Percentiles rank a stretch among this genome's conserved stretches.
These are phyloP conservation scores for Pyrenula aspistea DNA, from an alignment of 495 filamentous ascomycete species.

Conservation along the genomic window DNA sequence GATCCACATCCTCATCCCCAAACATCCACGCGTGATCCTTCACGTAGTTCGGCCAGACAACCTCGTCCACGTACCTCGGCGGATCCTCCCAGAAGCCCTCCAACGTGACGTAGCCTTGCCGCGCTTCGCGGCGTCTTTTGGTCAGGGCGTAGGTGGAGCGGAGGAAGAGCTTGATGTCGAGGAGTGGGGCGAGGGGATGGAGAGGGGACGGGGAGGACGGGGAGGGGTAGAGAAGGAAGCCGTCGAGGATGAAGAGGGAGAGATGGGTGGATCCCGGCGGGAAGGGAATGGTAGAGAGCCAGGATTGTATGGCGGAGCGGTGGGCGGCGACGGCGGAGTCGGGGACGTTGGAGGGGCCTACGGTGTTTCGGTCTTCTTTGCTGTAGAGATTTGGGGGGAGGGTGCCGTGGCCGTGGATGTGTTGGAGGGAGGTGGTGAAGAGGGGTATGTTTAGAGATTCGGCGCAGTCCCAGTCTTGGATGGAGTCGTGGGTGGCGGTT, in stretches of 20 bases:
- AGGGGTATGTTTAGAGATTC: conserved; percentile 56
- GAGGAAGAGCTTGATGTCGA: conserved; percentile 69
- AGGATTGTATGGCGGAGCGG: not conserved
- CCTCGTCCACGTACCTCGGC: conserved; percentile 81
- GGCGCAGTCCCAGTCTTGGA: conserved; percentile 82
- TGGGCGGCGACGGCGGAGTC: conserved; percentile 5
- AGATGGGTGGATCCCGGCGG: not conserved
- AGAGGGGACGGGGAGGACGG: conserved; percentile 9
- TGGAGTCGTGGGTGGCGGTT: conserved; percentile 27
- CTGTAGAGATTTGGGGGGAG: conserved; percentile 50
- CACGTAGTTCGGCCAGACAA: conserved; percentile 93
- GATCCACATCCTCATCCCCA: conserved; percentile 48
- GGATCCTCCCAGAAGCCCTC: conserved; percentile 92
- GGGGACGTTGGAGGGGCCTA: conserved; percentile 38
- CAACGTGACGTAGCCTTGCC: conserved; percentile 71
- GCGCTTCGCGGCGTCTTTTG: conserved; percentile 53
- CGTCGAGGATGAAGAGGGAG: conserved; percentile 46
- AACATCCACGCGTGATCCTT: conserved; percentile 68
- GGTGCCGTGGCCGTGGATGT: conserved; percentile 53
- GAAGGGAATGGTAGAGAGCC: not conserved
- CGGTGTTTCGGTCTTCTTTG: conserved; percentile 66
- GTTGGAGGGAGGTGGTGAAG: conserved; percentile 45
- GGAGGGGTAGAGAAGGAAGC: conserved; percentile 65
- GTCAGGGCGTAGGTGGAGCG: conserved; percentile 46
- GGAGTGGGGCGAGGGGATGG: conserved; percentile 23